Evolutionary conservation across 1,139 yeast genomes (phyloP).

Genomic region (Candida sanyaensis): DNA sequence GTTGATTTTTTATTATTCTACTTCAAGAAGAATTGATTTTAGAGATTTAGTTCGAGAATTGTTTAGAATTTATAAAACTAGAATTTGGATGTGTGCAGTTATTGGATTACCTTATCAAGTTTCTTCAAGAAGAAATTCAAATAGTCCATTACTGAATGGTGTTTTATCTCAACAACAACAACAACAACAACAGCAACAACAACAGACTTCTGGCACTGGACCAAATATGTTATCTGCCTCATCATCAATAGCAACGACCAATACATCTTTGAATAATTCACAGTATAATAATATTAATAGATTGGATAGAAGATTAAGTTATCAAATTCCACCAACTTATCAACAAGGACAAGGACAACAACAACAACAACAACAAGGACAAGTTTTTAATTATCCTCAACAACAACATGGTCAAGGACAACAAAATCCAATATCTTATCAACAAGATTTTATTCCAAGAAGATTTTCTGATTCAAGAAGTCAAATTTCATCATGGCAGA

Average conservation of each 20-base stretch:
- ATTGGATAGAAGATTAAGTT: slow-evolving; percentile 13
- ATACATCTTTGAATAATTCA: slow-evolving; percentile 5
- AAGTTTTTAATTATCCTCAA: slow-evolving; percentile 5
- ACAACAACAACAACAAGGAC: slow-evolving; percentile 7
- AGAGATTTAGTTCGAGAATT: slow-evolving; percentile 89
- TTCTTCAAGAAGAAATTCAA: slow-evolving; percentile 13
- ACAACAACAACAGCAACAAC: no score
- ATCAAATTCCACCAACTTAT: slow-evolving; percentile 10
- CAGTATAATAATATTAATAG: slow-evolving; percentile 3
- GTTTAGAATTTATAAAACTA: slow-evolving; percentile 89
- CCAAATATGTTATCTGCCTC: neutral
- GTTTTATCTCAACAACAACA: slow-evolving; percentile 6
- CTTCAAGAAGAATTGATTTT: slow-evolving; percentile 84
- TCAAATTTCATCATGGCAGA: slow-evolving; percentile 1
- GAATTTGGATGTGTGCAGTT: slow-evolving; percentile 98
- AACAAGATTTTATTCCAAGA: slow-evolving; percentile 11
- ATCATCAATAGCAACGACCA: slow-evolving; percentile 10
- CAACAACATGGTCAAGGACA: slow-evolving; percentile 8
- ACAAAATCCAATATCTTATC: slow-evolving; percentile 3
- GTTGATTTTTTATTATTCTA: slow-evolving; percentile 80
- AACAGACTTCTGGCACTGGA: neutral
- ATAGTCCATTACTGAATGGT: slow-evolving; percentile 9
- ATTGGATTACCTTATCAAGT: slow-evolving; percentile 30
- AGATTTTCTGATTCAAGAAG: slow-evolving; percentile 11
- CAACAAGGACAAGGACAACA: slow-evolving; percentile 7